phyloP scores from a whole-genome alignment of 805 yeast species.

The Lipomyces spencermartinsiae region DNA sequence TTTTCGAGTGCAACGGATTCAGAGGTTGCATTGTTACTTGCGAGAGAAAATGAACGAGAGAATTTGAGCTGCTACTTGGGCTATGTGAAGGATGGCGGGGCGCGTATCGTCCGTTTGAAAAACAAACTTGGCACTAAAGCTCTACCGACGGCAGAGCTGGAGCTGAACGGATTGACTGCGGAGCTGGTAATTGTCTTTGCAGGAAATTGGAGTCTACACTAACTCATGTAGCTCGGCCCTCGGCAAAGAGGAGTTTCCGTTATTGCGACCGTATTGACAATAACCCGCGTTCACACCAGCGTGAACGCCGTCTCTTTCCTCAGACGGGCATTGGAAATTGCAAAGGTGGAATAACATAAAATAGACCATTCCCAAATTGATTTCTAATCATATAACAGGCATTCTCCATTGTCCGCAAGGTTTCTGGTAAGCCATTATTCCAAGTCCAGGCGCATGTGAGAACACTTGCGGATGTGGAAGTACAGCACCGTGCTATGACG shows the following conservation, averaged over 20 bases:
- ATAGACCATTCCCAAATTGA: neutral
- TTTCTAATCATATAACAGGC: constrained; percentile 36
- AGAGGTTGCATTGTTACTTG: constrained; percentile 43
- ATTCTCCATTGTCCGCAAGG: constrained; percentile 42
- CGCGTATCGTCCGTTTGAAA: constrained; percentile 42
- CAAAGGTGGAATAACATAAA: constrained; percentile 9
- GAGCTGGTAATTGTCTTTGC: constrained; percentile 21
- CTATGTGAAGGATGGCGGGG: constrained; percentile 41
- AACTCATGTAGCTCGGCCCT: constrained; percentile 12
- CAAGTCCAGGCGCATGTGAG: constrained; percentile 42
- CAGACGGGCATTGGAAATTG: constrained; percentile 40
- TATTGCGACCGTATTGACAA: constrained; percentile 43
- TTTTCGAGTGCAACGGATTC: constrained; percentile 47
- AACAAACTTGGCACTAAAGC: constrained; percentile 46
- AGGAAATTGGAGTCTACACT: neutral
- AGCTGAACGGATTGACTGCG: constrained; percentile 40
- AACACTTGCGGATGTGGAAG: constrained; percentile 42
- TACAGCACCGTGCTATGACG: constrained; percentile 37
- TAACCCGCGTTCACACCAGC: constrained; percentile 42
- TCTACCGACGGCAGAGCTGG: constrained; percentile 46
- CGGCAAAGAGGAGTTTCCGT: constrained; percentile 41
- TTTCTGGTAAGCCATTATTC: constrained; percentile 40
- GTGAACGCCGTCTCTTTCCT: constrained; percentile 40
- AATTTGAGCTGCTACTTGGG: constrained; percentile 45
- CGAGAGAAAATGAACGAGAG: constrained; percentile 40